Percentiles rank a stretch among this genome's conserved stretches.
Conservation (phyloP, 2,329 filamentous ascomycete genomes). For the Diaporthe ilicicola region DNA sequence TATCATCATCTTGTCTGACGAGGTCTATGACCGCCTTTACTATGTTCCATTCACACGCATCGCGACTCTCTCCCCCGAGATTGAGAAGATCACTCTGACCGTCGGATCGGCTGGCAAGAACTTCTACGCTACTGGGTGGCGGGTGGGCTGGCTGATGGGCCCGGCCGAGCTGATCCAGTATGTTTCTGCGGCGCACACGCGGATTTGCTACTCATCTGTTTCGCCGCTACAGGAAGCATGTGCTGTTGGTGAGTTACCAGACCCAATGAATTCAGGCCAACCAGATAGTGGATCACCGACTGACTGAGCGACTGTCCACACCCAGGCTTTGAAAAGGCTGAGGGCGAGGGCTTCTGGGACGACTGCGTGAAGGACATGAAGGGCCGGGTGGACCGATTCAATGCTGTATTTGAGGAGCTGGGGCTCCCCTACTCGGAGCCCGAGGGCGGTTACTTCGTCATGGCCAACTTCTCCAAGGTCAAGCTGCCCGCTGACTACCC, state of each 20-base stretch:
- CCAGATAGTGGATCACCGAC: neutral
- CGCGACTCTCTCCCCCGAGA: slow-evolving; percentile 87
- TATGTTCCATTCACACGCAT: slow-evolving; percentile 96
- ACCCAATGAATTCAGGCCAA: too few relatives aligned
- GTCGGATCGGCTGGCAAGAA: slow-evolving; percentile 97
- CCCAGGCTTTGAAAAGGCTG: slow-evolving; percentile 84
- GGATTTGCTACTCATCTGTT: slow-evolving; percentile 95
- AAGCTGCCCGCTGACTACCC: slow-evolving; percentile 83
- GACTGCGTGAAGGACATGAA: slow-evolving; percentile 87
- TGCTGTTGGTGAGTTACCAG: slow-evolving; percentile 69
- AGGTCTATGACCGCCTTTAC: slow-evolving; percentile 94
- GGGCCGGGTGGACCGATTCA: slow-evolving; percentile 86
- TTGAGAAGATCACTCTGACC: slow-evolving; percentile 87
- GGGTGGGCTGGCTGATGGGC: slow-evolving; percentile 93
- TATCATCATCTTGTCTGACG: slow-evolving; percentile 90
- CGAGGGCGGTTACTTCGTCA: slow-evolving; percentile 96
- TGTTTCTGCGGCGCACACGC: slow-evolving; percentile 90
- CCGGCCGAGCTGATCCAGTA: slow-evolving; percentile 89
- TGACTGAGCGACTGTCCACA: neutral
- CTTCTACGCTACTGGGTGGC: slow-evolving; percentile 98
- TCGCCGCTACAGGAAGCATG: slow-evolving; percentile 94
- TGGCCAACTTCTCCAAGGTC: slow-evolving; percentile 92
- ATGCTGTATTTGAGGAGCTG: slow-evolving; percentile 79
- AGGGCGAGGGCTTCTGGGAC: slow-evolving; percentile 87
- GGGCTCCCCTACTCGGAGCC: slow-evolving; percentile 86